Evolutionary conservation across 2,329 filamentous ascomycete genomes (phyloP), one percentile per base, ranked within the genome.

Genomic region (Hymenotorrendiella dingleyae): DNA sequence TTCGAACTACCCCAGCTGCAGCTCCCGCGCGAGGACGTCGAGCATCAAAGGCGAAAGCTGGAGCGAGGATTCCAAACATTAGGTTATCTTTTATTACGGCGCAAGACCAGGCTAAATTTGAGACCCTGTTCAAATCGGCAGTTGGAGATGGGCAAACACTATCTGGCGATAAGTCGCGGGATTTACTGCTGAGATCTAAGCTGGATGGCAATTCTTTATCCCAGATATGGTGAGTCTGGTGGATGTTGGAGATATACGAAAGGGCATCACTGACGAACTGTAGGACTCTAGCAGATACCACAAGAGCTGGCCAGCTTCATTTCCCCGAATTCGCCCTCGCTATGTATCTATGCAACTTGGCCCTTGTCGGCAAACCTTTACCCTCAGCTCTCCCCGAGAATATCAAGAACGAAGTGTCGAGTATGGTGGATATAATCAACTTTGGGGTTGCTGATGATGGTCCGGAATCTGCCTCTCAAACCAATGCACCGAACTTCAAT

Each of bases 371-470:
- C 46, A 95, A 94, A 65, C 72, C 82, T 1, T 66, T 98, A 19
- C 93, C 93, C 0, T 60, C 73, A 2, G 64, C 62, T 5, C 72
- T 98, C 8, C 93, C 93, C 0, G 89, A 96, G 23, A 84, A 80
- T 46, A 82, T 98, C 52, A 85, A 82, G 69, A 98, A 98, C 58
- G 93, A 98, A 64, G 93, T 98, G 14, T 97, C 91, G 3, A 95
- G 93, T 66, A 97, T 98, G 90, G 93, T 98, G 29, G 93, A 98
- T 61, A 98, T 98, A 43, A 98, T 98, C 61, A 95, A 89, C 46
- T 98, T 98, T 62, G 88, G 84, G 54, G 78, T 96, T 19, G 80
- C 79, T 1, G 93, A 98, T 52, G 84, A 91, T 21, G 70, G 69
- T 28, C 64, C 65, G 29, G 66, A 74, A 16, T 64, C 74, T n/a